These are phyloP conservation scores for Paecilomyces formosus DNA, from an alignment of 2,329 filamentous ascomycete genomes.

Conservation along the genomic window DNA sequence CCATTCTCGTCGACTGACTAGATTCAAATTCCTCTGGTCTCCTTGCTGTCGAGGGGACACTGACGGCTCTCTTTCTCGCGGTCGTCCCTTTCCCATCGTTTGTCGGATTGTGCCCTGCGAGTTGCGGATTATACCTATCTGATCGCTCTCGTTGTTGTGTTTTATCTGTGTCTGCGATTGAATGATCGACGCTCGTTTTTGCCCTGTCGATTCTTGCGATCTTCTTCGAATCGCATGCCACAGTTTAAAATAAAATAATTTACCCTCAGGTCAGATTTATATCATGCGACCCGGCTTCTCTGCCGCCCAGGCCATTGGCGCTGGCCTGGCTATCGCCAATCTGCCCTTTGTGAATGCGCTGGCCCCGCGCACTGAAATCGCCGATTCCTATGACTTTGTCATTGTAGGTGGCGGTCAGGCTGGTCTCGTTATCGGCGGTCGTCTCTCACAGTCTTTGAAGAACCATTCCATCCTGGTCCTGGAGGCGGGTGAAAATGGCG, in stretches of 20 bases:
- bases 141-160: background rate
- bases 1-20: no score
- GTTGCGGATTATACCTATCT: no score
- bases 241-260: background rate
- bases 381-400: constrained; percentile 26
- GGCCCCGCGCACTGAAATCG: constrained; percentile 18
- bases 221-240: background rate
- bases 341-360: constrained; percentile 13
- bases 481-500: constrained; percentile 23
- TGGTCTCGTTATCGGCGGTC: constrained; percentile 39
- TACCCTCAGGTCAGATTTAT: no score
- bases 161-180: background rate
- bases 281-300: background rate
- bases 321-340: constrained; percentile 9
- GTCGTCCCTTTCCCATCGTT: no score
- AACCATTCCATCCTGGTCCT: constrained; percentile 28
- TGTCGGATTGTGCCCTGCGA: background rate
- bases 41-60: no score
- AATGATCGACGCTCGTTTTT: background rate
- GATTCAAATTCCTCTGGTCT: no score
- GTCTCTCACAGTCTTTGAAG: constrained; percentile 36
- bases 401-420: constrained; percentile 50
- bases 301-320: constrained; percentile 6
- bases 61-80: no score
- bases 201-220: background rate